These are phyloP conservation scores for Sclerotinia subarctica DNA, from an alignment of 2,329 filamentous ascomycete genomes.

Conservation along the genomic window DNA sequence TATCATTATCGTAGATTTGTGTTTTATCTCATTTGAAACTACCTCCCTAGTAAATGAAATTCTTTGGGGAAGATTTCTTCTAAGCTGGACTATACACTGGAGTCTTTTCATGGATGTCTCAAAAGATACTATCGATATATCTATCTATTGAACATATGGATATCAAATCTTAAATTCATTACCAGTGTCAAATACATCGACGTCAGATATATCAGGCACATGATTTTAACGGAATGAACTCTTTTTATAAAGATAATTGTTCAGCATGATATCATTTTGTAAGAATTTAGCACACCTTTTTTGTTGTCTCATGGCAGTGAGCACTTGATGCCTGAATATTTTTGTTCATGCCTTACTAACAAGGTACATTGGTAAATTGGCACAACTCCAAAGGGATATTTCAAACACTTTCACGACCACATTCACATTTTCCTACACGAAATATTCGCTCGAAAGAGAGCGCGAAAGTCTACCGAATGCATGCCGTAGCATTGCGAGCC, in stretches of 20 bases:
- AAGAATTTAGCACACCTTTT: background rate
- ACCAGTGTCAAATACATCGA: too few relatives aligned
- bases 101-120: too few relatives aligned
- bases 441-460: slow-evolving; percentile 23
- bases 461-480: slow-evolving; percentile 36
- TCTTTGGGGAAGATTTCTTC: background rate
- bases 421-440: background rate
- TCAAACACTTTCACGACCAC: background rate
- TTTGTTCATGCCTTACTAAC: background rate
- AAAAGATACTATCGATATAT: too few relatives aligned
- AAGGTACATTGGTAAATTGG: background rate
- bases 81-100: background rate
- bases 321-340: background rate
- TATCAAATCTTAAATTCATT: too few relatives aligned
- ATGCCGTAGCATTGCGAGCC: slow-evolving; percentile 35
- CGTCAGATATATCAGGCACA: too few relatives aligned
- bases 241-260: too few relatives aligned
- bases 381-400: slow-evolving; percentile 14
- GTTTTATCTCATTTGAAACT: background rate
- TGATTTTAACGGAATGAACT: background rate
- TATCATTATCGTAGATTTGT: background rate
- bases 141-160: too few relatives aligned
- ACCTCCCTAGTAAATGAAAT: background rate
- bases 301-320: background rate
- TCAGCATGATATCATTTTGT: background rate